phyloP scores from a whole-genome alignment of 2,329 filamentous ascomycete genomes.

The Macrophomina tecta region DNA sequence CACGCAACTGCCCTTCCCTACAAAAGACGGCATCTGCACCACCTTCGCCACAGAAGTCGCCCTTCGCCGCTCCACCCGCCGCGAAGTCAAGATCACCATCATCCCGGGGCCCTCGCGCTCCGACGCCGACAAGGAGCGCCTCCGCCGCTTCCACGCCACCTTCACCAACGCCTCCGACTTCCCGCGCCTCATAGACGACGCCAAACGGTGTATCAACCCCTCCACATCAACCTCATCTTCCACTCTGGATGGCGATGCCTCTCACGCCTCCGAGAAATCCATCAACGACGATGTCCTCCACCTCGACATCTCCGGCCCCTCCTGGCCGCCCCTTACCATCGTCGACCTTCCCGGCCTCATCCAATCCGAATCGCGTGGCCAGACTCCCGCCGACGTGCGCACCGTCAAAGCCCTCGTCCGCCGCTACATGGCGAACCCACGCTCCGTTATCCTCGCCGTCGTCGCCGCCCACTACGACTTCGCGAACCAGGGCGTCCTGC shows the following conservation, averaged over 20 bases:
- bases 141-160: constrained; percentile 41
- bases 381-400: constrained; percentile 42
- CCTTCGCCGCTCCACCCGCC: constrained; percentile 50
- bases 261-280: constrained; percentile 21
- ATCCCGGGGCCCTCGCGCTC: constrained; percentile 31
- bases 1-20: constrained; percentile 64
- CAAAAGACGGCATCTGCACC: constrained; percentile 63
- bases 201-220: constrained; percentile 57
- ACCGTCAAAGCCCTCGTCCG: constrained; percentile 47
- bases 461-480: constrained; percentile 52
- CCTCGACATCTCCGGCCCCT: constrained; percentile 36
- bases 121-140: constrained; percentile 37
- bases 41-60: constrained; percentile 67
- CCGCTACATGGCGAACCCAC: constrained; percentile 62
- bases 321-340: constrained; percentile 39
- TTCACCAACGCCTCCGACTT: constrained; percentile 48
- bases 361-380: constrained; percentile 38
- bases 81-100: constrained; percentile 54
- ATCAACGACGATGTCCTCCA: constrained; percentile 38
- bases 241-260: too few relatives aligned
- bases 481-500: constrained; percentile 63
- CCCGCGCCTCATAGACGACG: constrained; percentile 55
- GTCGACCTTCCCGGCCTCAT: constrained; percentile 50
- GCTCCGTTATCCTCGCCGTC: constrained; percentile 65
- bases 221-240: too few relatives aligned